A percentile compares a stretch with the other conserved stretches of the same genome.
Evolutionary conservation across 352 stramenopile species (phyloP).

Genomic region (Phytophthora palmivora): DNA sequence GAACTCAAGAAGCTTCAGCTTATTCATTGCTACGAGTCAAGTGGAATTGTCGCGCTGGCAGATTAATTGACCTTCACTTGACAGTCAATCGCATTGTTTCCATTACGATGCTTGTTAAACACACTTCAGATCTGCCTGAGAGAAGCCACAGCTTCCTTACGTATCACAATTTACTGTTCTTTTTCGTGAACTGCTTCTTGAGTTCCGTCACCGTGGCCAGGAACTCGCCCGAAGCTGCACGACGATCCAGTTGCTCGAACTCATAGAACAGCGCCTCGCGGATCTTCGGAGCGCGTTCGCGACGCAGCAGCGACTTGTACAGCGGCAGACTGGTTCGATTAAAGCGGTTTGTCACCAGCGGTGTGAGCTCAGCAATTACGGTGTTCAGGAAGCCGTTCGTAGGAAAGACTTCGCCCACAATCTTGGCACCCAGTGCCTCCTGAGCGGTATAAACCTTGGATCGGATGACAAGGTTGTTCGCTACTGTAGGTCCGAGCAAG

Average conservation of each 20-base stretch:
- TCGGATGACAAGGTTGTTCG: conserved; percentile 75
- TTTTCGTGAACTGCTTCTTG: conserved; percentile 40
- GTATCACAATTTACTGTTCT: conserved; percentile 48
- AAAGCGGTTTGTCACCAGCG: conserved; percentile 52
- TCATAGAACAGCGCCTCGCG: conserved; percentile 68
- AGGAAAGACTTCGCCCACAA: conserved; percentile 64
- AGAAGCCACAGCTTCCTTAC: no score
- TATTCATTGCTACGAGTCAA: conserved; percentile 85
- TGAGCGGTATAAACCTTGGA: conserved; percentile 65
- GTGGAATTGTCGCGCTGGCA: conserved; percentile 72
- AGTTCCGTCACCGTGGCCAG: conserved; percentile 43
- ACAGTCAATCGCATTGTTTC: conserved; percentile 5
- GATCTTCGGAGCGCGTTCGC: conserved; percentile 55
- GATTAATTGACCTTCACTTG: conserved; percentile 41
- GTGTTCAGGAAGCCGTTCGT: conserved; percentile 51
- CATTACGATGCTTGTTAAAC: conserved; percentile 13
- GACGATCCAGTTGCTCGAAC: conserved; percentile 72
- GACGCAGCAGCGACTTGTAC: conserved; percentile 67
- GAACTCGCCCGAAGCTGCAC: conserved; percentile 56
- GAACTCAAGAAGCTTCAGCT: conserved; percentile 85
- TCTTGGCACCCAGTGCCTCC: conserved; percentile 60
- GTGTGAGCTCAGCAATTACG: conserved; percentile 53
- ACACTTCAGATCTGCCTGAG: no score
- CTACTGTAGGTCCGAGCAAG: conserved; percentile 61
- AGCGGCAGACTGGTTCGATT: conserved; percentile 59